Base-by-base conservation (phyloP, 305 asterid genomes). In the Solanum hybrid region DNA sequence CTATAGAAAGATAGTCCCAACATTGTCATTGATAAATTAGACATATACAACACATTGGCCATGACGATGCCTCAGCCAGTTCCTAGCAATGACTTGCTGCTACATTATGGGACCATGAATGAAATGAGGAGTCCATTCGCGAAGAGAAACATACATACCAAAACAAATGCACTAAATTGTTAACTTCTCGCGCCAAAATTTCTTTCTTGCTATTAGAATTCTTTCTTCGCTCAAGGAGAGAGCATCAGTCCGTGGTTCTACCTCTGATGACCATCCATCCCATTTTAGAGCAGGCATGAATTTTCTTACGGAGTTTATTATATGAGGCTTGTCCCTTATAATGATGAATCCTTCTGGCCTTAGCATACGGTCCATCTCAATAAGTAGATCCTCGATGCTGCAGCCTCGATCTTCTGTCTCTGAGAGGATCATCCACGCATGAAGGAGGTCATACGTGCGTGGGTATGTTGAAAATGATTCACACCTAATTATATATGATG, bases 381-480 rank as follows among this genome's bases (percentile, higher is more conserved):
- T 93, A 90, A 97, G 92, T 42, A 97, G 94, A 94, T 97, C 98
- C 92, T 94, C 98, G 0, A 88, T 81, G 92, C 99, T 93, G 92
- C 99, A 97, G 56, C 96, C 97, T 78, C 94, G 91, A 73, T 89
- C 93, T 94, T 92, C 93, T 1, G 94, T 93, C 91, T 96, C 92
- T 22, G 99, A 94, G 93, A 97, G 93, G 76, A 95, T 93, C 72
- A 93, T 91, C 98, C 96, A 95, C 5, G 97, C 98, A 88, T 97
- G 99, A 84, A 97, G 96, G 90, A 97, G 86, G 96, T 97, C 99
- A 66, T 93, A 97, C 38, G 99, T 97, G 73, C 99, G 97, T 7
- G 99, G 99, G 90, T 97, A 97, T 2, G 99, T 97, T 78, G 99
- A 97, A 90, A 97, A 97, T 7, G 99, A 95, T 88, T 97, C 99